These are phyloP conservation scores for Euryodendron excelsum DNA, from an alignment of 148 eudicot species.

Conservation along the genomic window DNA sequence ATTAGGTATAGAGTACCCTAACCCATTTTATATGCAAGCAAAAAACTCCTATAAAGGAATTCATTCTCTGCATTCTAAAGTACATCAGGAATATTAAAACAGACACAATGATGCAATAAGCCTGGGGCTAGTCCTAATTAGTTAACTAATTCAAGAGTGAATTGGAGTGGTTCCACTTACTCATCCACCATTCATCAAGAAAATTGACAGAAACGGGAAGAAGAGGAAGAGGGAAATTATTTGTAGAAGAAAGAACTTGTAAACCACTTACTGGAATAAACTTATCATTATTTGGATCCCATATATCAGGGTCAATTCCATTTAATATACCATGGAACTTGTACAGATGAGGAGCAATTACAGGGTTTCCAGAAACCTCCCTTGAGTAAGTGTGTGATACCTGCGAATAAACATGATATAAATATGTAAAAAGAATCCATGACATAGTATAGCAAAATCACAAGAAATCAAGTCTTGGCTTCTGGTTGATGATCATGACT, in stretches of 20 bases:
- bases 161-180: not conserved
- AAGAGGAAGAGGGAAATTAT: not conserved
- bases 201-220: not conserved
- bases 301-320: slow-evolving; percentile 94
- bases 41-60: not conserved
- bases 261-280: slow-evolving; percentile 76
- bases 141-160: not conserved
- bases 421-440: not conserved
- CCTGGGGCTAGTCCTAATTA: not conserved
- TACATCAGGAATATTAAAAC: not conserved
- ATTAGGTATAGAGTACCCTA: not conserved
- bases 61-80: not conserved
- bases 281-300: slow-evolving; percentile 93
- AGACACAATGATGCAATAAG: not conserved
- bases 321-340: slow-evolving; percentile 94
- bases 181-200: not conserved
- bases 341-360: slow-evolving; percentile 70
- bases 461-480: slow-evolving; percentile 3
- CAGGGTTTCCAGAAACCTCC: slow-evolving; percentile 84
- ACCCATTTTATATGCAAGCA: not conserved
- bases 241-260: not conserved
- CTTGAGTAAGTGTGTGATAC: slow-evolving; percentile 85
- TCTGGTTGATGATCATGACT: not conserved
- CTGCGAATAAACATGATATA: slow-evolving; percentile 33
- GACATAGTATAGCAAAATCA: not conserved